Percentiles rank a stretch among this genome's conserved stretches.
phyloP scores from a whole-genome alignment of 345 rosid species.

The Hibiscus mutabilis region DNA sequence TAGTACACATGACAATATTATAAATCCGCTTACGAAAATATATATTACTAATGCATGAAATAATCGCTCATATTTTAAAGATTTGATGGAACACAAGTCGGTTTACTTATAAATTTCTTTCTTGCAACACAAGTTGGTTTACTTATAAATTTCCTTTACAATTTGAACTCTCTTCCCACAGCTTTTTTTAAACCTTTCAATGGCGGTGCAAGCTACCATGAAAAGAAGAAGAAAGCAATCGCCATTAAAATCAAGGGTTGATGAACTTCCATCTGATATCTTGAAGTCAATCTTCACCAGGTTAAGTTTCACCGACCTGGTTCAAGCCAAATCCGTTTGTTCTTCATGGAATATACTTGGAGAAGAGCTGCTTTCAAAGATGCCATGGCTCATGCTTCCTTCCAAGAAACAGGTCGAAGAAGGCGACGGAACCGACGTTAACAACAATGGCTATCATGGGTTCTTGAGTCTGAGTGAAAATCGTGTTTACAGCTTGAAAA shows the following conservation, averaged over 20 bases:
- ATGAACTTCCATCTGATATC: neutral
- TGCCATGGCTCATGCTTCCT: constrained; percentile 2
- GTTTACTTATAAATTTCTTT: too few relatives aligned
- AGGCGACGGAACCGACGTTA: neutral
- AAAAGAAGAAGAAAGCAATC: neutral
- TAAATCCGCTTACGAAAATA: too few relatives aligned
- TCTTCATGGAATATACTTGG: neutral
- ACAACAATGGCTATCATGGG: neutral
- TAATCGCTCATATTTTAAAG: too few relatives aligned
- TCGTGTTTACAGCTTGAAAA: neutral
- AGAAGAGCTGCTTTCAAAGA: neutral
- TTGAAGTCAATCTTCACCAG: neutral
- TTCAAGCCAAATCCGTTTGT: neutral
- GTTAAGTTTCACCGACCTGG: neutral
- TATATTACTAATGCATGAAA: too few relatives aligned
- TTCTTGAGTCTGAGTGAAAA: neutral
- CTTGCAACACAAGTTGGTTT: too few relatives aligned
- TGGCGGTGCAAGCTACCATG: neutral
- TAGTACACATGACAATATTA: too few relatives aligned
- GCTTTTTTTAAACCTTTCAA: too few relatives aligned
- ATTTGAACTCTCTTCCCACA: too few relatives aligned
- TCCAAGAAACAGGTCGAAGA: neutral
- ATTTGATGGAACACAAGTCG: too few relatives aligned
- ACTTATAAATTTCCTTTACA: too few relatives aligned
- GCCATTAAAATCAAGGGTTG: neutral